Percentiles rank a stretch among this genome's conserved stretches.
Conservation (phyloP, 495 filamentous ascomycete species). For the Talaromyces nanjingensis region DNA sequence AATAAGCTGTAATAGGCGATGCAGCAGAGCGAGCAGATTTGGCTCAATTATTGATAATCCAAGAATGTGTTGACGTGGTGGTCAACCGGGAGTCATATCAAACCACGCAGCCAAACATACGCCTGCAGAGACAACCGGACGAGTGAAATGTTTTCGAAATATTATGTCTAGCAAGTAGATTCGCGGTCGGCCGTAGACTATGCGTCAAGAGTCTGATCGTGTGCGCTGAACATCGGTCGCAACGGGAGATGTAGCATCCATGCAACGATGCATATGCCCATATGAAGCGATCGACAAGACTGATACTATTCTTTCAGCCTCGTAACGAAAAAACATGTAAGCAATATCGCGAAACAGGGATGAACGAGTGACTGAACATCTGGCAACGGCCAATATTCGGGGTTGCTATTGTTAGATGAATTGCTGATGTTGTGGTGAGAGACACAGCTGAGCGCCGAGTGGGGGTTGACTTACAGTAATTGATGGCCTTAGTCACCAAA, state of each 20-base stretch:
- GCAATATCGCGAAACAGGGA: not conserved
- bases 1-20: not conserved
- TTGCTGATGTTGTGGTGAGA: not conserved
- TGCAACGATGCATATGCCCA: not conserved
- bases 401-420: not conserved
- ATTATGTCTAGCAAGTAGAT: not conserved
- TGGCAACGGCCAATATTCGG: not conserved
- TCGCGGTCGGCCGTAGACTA: not conserved
- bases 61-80: not conserved
- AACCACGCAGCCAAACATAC: not conserved
- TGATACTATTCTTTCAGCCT: not conserved
- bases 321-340: not conserved
- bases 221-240: not conserved
- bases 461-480: not conserved
- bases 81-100: not conserved
- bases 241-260: not conserved
- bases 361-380: conserved; percentile 1
- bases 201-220: not conserved
- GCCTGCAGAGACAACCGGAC: not conserved
- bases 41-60: not conserved
- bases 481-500: not conserved
- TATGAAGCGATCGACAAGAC: not conserved
- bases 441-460: not conserved
- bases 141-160: not conserved
- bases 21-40: not conserved